These are phyloP conservation scores for Myriosclerotinia duriaeana DNA, from an alignment of 2,329 filamentous ascomycete genomes.

Conservation along the genomic window DNA sequence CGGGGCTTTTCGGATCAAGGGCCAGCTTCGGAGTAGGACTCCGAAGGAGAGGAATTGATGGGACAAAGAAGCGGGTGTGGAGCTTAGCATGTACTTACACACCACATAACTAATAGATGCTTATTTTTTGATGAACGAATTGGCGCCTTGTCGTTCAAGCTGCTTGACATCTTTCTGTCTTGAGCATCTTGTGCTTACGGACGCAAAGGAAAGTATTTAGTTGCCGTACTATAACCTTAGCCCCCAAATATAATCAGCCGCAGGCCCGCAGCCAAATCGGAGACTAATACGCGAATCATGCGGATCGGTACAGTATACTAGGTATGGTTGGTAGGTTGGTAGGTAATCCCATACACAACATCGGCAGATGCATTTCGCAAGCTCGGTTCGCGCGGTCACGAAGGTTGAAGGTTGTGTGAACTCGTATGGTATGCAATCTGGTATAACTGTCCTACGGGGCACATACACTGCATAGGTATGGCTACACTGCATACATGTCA, in stretches of 20 bases:
- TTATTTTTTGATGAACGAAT: constrained; percentile 12
- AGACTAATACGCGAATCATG: not conserved
- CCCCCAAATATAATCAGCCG: not conserved
- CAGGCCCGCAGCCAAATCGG: not conserved
- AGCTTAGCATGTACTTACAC: constrained; percentile 19
- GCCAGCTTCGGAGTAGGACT: constrained; percentile 2
- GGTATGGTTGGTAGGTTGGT: no score
- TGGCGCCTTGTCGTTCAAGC: not conserved
- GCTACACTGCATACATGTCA: not conserved
- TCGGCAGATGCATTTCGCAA: not conserved
- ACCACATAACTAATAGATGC: constrained; percentile 22
- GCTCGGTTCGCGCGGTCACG: not conserved
- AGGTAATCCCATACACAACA: not conserved
- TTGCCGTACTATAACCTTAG: not conserved
- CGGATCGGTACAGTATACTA: not conserved
- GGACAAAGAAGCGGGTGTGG: not conserved
- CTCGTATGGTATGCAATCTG: not conserved
- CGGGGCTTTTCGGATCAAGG: not conserved
- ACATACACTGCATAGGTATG: not conserved
- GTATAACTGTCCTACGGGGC: not conserved
- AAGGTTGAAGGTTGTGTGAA: not conserved
- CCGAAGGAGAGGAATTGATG: not conserved
- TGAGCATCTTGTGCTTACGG: not conserved
- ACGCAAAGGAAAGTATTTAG: not conserved
- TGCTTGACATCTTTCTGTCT: not conserved